A percentile compares a stretch with the other conserved stretches of the same genome.
Conservation (phyloP, 2,329 filamentous ascomycete species). For the Cordyceps militaris region DNA sequence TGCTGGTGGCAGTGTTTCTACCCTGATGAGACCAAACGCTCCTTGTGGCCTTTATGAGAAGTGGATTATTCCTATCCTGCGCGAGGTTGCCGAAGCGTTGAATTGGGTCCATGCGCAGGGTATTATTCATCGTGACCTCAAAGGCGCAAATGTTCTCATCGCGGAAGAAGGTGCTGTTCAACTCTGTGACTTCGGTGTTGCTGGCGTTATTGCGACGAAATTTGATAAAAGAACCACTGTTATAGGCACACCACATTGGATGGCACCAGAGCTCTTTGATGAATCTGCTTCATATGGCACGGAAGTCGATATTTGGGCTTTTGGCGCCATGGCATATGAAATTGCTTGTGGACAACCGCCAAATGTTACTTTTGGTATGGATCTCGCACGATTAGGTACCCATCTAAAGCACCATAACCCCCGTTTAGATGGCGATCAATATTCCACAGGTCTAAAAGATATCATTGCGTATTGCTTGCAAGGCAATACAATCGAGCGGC, state of each 20-base stretch:
- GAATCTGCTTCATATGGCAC: conserved; percentile 58
- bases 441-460: conserved; percentile 60
- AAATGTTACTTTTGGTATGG: conserved; percentile 50
- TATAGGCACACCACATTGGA: conserved; percentile 79
- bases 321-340: conserved; percentile 73
- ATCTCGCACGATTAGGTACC: conserved; percentile 43
- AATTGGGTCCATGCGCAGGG: conserved; percentile 61
- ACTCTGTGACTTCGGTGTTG: conserved; percentile 79
- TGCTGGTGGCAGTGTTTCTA: conserved; percentile 75
- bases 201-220: conserved; percentile 68
- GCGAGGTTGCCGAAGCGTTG: conserved; percentile 59
- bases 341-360: conserved; percentile 73
- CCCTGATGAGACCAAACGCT: conserved; percentile 59
- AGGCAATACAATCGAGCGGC: conserved; percentile 59
- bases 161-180: conserved; percentile 71
- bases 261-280: conserved; percentile 73
- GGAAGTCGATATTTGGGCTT: conserved; percentile 78
- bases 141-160: conserved; percentile 73
- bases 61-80: conserved; percentile 60
- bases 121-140: conserved; percentile 66
- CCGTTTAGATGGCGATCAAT: conserved; percentile 64
- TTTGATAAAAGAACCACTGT: conserved; percentile 73
- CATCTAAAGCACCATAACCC: conserved; percentile 57
- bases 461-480: conserved; percentile 68
- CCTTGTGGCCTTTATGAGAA: conserved; percentile 61